Evolutionary conservation across 2,329 filamentous ascomycete species (phyloP).

Genomic region (Cytospora chrysosperma): DNA sequence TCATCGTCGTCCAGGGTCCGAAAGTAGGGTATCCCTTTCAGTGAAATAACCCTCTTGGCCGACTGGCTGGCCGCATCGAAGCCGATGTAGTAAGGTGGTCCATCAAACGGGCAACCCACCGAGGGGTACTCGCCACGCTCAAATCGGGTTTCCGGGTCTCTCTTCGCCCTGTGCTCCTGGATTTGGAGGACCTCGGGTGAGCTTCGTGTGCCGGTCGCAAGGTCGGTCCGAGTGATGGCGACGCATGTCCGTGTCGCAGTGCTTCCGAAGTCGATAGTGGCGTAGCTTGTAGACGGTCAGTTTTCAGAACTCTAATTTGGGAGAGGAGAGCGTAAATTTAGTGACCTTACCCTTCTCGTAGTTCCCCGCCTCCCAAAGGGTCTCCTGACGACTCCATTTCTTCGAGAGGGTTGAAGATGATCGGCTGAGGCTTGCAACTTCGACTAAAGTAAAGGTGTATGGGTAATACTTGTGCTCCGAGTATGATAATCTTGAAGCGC

Average conservation of each 20-base stretch:
- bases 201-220: not conserved
- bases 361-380: not conserved
- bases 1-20: not conserved
- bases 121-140: constrained; percentile 5
- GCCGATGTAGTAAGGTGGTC: not conserved
- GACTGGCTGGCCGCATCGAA: not conserved
- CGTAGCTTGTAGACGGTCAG: not conserved
- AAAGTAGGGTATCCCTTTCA: constrained; percentile 10
- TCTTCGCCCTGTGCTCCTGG: not conserved
- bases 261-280: constrained; percentile 3
- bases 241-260: constrained; percentile 2
- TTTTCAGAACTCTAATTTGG: not conserved
- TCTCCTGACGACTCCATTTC: too few relatives aligned
- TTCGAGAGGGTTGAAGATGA: too few relatives aligned
- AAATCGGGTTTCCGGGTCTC: not conserved
- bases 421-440: too few relatives aligned
- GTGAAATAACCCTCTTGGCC: not conserved
- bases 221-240: not conserved
- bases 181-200: not conserved
- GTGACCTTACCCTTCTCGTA: not conserved
- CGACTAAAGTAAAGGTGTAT: too few relatives aligned
- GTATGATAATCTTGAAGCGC: too few relatives aligned
- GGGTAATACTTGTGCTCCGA: too few relatives aligned
- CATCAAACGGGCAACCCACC: constrained; percentile 2
- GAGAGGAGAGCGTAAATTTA: not conserved